Evolutionary conservation across 352 stramenopile species (phyloP), one percentile per base, ranked within the genome.

Genomic region (Phytophthora tubulina): DNA sequence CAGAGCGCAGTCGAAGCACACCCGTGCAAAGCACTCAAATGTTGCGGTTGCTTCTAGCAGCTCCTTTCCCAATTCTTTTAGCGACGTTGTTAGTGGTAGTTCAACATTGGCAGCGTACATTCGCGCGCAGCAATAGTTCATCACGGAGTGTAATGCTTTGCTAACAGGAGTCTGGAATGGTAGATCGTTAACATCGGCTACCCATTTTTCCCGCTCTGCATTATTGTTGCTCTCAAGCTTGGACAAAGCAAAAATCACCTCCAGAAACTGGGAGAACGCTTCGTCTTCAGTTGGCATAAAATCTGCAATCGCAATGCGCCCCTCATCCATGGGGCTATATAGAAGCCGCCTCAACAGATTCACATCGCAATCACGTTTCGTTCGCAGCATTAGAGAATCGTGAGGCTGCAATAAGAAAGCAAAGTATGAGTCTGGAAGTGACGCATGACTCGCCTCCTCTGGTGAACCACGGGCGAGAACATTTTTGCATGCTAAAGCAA

Each of bases 61-160:
- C 48, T 79, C 60, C 59, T 73, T 30, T 44, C 63, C 60, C 21
- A 50, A 14, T 17, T 69, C 56, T 38, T 63, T 70, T 7, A 75
- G n/a, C 32, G 73, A 46, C 21, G 56, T 53, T 35, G 72, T 72
- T 11, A 63, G 54, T 5, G 75, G 56, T 35, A 70, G 59, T 5
- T 83, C 72, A 17, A 62, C 21, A 35, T 45, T 78, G 14, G 53
- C 36, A 61, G 64, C 76, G 59, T 85, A 80, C 35, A 88, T 61
- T 33, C 76, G 69, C 4, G 80, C 65, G 51, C 74, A 78, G 44
- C 69, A 85, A 67, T 83, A 81, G 39, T 88, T 88, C 74, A 86
- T 72, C 35, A 86, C 44, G 9, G 59, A 80, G 42, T 86, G 80
- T 8, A 88, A 42, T 15, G 76, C 62, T 59, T 88, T 84, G 11